Evolutionary conservation across 352 stramenopile genomes (phyloP).

Genomic region (Globisporangium irregulare): DNA sequence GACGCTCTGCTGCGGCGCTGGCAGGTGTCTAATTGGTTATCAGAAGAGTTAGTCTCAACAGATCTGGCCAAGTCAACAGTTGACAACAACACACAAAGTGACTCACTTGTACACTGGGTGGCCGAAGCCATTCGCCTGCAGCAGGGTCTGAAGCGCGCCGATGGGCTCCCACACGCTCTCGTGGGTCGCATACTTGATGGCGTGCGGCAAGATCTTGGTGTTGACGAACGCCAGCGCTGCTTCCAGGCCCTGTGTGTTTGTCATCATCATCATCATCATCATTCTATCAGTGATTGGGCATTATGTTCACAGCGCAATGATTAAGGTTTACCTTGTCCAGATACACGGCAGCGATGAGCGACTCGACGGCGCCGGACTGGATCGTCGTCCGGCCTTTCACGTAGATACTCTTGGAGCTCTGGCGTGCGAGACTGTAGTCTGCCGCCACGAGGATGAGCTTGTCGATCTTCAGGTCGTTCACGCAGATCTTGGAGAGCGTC

Average conservation of each 20-base stretch:
- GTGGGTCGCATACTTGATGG: constrained; percentile 50
- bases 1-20: constrained; percentile 40
- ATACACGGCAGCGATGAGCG: constrained; percentile 78
- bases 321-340: constrained; percentile 49
- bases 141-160: constrained; percentile 59
- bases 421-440: constrained; percentile 33
- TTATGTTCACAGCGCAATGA: not conserved
- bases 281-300: too few relatives aligned
- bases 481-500: constrained; percentile 61
- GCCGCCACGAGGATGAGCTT: constrained; percentile 58
- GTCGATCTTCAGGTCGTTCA: constrained; percentile 51
- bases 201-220: constrained; percentile 51
- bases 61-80: not conserved
- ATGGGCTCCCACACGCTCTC: constrained; percentile 57
- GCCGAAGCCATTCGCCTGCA: constrained; percentile 60
- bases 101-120: constrained; percentile 70
- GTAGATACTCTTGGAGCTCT: constrained; percentile 27
- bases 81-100: not conserved
- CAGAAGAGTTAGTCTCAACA: not conserved
- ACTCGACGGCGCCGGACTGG: constrained; percentile 67
- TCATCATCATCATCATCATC: not conserved
- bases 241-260: constrained; percentile 40
- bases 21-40: constrained; percentile 36
- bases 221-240: constrained; percentile 63
- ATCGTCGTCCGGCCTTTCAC: constrained; percentile 67